A percentile compares a stretch with the other conserved stretches of the same genome.
phyloP scores from a whole-genome alignment of 1,284 basidiomycete species.

The Trametes pubescens region DNA sequence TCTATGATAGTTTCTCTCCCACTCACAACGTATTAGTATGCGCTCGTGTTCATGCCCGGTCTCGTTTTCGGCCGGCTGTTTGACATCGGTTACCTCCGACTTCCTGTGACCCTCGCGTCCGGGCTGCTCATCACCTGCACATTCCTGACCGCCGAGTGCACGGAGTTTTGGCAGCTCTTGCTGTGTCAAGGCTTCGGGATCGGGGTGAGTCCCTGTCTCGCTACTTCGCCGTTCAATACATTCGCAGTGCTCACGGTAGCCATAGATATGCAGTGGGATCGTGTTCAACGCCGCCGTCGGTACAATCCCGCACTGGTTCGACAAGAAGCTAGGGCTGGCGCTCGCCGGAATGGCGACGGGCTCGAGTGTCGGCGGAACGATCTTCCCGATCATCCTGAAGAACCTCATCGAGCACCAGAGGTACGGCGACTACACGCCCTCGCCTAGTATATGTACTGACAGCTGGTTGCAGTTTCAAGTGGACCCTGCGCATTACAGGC shows the following conservation, averaged over 20 bases:
- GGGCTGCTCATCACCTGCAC: conserved; percentile 51
- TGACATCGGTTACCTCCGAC: conserved; percentile 58
- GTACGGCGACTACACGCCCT: conserved; percentile 28
- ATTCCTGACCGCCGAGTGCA: conserved; percentile 59
- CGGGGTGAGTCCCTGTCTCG: conserved; percentile 44
- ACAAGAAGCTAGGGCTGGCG: conserved; percentile 49
- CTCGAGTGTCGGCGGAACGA: conserved; percentile 52
- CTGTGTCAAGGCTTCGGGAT: conserved; percentile 57
- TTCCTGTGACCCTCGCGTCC: conserved; percentile 45
- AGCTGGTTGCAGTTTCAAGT: conserved; percentile 53
- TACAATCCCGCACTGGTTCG: conserved; percentile 59
- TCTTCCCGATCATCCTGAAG: conserved; percentile 52
- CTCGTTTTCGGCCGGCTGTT: conserved; percentile 60
- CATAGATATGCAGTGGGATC: conserved; percentile 41
- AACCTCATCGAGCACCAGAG: conserved; percentile 49
- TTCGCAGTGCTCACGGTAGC: conserved; percentile 23
- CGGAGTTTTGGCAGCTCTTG: conserved; percentile 60
- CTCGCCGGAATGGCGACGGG: conserved; percentile 51
- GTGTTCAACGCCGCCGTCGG: conserved; percentile 55
- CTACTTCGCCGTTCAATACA: not conserved
- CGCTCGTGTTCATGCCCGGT: conserved; percentile 55
- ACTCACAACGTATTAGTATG: conserved; percentile 42
- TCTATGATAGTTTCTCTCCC: not conserved
- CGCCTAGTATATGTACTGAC: no score
- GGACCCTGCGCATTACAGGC: conserved; percentile 67